Evolutionary conservation across 192 early-diverging fungal species (phyloP).

Genomic region (Diversispora eburnea): DNA sequence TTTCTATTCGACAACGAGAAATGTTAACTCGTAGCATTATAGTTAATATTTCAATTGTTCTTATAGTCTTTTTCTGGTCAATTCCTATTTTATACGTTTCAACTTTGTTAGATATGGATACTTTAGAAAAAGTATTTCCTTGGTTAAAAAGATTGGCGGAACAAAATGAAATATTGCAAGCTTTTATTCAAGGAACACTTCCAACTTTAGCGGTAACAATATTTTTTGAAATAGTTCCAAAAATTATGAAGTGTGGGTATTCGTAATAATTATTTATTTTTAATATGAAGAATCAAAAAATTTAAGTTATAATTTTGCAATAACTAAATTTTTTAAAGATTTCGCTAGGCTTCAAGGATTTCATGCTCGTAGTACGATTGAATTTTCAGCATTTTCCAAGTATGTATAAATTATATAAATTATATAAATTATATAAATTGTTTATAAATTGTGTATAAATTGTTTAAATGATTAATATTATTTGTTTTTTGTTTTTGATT

Average conservation of each 20-base stretch:
- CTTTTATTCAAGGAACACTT: slow-evolving; percentile 63
- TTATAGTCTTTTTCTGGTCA: slow-evolving; percentile 75
- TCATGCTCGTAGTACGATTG: slow-evolving; percentile 40
- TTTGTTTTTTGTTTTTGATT: background rate
- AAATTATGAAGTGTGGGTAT: slow-evolving; percentile 56
- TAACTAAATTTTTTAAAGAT: slow-evolving; percentile 22
- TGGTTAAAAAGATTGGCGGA: slow-evolving; percentile 50
- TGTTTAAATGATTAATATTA: background rate
- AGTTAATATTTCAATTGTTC: slow-evolving; percentile 52
- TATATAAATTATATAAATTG: background rate
- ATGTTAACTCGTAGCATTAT: slow-evolving; percentile 49
- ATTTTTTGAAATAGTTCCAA: slow-evolving; percentile 67
- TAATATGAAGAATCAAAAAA: background rate
- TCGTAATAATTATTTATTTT: background rate
- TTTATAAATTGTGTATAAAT: background rate
- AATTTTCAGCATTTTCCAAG: slow-evolving; percentile 38
- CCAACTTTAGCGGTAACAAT: slow-evolving; percentile 68
- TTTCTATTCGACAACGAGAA: slow-evolving; percentile 58
- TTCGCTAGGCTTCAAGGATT: slow-evolving; percentile 39
- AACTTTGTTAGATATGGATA: slow-evolving; percentile 60
- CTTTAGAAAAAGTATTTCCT: slow-evolving; percentile 58
- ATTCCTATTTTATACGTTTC: slow-evolving; percentile 66
- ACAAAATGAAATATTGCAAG: slow-evolving; percentile 50
- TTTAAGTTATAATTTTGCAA: background rate
- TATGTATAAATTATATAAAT: background rate